Conservation (phyloP, 108 stramenopile genomes). For the Discostella stelligeroides region DNA sequence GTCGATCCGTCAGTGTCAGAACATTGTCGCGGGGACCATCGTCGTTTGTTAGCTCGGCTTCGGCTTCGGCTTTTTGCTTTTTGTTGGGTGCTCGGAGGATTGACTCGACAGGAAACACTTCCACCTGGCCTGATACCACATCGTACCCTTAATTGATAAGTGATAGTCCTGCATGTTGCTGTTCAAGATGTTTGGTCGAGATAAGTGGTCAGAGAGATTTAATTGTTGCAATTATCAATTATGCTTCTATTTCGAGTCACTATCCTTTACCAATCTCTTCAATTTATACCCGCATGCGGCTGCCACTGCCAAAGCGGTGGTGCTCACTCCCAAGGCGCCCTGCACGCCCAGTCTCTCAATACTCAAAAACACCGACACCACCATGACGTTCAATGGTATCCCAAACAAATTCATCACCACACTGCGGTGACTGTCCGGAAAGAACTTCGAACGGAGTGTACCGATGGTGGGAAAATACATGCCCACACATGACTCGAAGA, state of each 20-base stretch:
- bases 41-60: too few species aligned
- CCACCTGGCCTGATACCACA: too few species aligned
- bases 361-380: conserved; percentile 87
- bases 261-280: conserved; percentile 25
- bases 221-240: too few species aligned
- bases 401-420: conserved; percentile 98
- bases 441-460: conserved; percentile 92
- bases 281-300: conserved; percentile 71
- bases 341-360: conserved; percentile 82
- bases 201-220: too few species aligned
- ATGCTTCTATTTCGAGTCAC: conserved; percentile 9
- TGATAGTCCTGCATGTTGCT: too few species aligned
- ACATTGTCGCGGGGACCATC: too few species aligned
- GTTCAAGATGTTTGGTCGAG: too few species aligned
- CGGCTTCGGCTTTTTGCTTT: too few species aligned
- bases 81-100: too few species aligned
- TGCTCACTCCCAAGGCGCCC: conserved; percentile 80
- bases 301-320: conserved; percentile 80
- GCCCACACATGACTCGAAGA: conserved; percentile 97
- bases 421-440: conserved; percentile 92
- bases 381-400: conserved; percentile 93
- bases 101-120: too few species aligned
- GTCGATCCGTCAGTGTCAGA: too few species aligned
- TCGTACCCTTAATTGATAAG: too few species aligned
- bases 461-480: conserved; percentile 97